These are phyloP conservation scores for Linum trigynum DNA, from an alignment of 345 rosid species.

Conservation along the genomic window DNA sequence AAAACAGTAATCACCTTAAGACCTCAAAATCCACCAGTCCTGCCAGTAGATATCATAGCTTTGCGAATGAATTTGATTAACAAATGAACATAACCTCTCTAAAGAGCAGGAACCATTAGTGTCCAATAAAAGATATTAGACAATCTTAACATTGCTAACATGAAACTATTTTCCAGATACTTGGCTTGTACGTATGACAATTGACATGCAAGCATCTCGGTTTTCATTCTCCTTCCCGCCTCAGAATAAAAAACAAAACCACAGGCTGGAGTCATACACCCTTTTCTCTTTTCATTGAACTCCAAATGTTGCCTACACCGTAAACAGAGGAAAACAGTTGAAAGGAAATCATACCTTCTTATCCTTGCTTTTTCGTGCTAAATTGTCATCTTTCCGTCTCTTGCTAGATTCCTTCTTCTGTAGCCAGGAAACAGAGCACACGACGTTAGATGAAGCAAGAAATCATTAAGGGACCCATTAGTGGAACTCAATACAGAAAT, in stretches of 20 bases:
- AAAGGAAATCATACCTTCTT: constrained; percentile 44
- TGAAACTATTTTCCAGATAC: not conserved
- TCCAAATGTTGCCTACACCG: not conserved
- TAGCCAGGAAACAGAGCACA: constrained; percentile 12
- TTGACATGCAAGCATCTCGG: not conserved
- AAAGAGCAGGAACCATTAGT: not conserved
- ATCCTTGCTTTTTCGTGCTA: constrained; percentile 69
- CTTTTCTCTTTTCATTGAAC: not conserved
- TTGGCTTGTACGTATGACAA: not conserved
- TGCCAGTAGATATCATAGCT: not conserved
- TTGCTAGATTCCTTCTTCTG: constrained; percentile 82
- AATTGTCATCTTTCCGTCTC: constrained; percentile 74
- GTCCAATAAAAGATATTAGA: not conserved
- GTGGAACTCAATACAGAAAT: not conserved
- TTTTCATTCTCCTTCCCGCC: not conserved
- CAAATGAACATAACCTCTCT: not conserved
- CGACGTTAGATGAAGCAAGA: no score
- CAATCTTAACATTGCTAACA: not conserved
- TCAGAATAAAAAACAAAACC: not conserved
- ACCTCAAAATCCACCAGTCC: constrained; percentile 1
- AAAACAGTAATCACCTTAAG: not conserved
- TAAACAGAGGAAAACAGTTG: not conserved
- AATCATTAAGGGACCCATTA: not conserved
- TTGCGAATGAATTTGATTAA: no score
- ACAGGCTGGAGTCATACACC: not conserved